Percentiles rank a stretch among this genome's conserved stretches.
Conservation (phyloP, 257 asterid species). For the Misopates orontium region DNA sequence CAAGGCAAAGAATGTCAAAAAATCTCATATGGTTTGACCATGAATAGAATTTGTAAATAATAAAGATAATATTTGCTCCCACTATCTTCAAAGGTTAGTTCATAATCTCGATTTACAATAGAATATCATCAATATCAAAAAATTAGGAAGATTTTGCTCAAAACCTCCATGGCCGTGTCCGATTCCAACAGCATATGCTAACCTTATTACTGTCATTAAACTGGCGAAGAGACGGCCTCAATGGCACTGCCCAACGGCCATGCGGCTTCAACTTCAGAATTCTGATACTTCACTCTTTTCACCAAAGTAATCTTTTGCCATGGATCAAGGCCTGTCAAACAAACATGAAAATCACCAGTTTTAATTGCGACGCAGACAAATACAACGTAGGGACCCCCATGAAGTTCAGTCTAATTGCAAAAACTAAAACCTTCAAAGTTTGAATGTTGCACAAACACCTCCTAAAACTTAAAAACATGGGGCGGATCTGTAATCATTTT, state of each 20-base stretch:
- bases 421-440: too few species aligned
- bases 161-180: conserved; percentile 22
- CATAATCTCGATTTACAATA: conserved; percentile 26
- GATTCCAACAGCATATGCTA: conserved; percentile 4
- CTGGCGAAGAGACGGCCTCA: conserved; percentile 57
- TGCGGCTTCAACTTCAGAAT: conserved; percentile 69
- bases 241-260: conserved; percentile 91
- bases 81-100: conserved; percentile 25
- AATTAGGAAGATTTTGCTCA: conserved; percentile 26
- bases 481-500: too few species aligned
- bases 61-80: conserved; percentile 15
- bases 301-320: conserved; percentile 60
- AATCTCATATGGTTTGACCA: too few species aligned
- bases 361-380: neutral
- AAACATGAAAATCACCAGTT: neutral
- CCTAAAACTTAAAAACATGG: too few species aligned
- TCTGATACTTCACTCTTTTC: conserved; percentile 54
- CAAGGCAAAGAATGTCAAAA: too few species aligned
- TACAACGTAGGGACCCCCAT: too few species aligned
- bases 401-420: too few species aligned
- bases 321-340: conserved; percentile 59
- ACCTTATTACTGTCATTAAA: conserved; percentile 15
- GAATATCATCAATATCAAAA: conserved; percentile 10
- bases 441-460: too few species aligned
- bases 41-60: conserved; percentile 21